These are phyloP conservation scores for Pharus latifolius DNA, from an alignment of 176 grass and related monocot genomes.

Conservation along the genomic window DNA sequence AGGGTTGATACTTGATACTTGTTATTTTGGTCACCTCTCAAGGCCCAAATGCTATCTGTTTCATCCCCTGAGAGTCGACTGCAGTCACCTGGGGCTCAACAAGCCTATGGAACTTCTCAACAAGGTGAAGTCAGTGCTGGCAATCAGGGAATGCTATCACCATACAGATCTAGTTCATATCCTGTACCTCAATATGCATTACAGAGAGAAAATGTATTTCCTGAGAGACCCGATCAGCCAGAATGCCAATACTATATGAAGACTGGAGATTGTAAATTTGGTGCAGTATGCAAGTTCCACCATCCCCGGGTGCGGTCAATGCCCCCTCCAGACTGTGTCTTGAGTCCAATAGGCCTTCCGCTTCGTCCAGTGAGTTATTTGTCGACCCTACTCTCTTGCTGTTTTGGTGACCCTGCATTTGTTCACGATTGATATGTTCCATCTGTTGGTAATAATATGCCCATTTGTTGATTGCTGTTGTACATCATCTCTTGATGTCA, in stretches of 20 bases:
- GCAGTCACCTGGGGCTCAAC: slow-evolving; percentile 50
- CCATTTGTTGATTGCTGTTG: background rate
- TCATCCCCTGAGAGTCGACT: slow-evolving; percentile 56
- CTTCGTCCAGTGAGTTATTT: slow-evolving; percentile 67
- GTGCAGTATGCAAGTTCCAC: slow-evolving; percentile 92
- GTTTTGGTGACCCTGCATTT: background rate
- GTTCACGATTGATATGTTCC: background rate
- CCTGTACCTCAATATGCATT: slow-evolving; percentile 53
- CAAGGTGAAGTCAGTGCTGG: slow-evolving; percentile 57
- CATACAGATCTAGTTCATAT: slow-evolving; percentile 44
- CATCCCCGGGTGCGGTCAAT: slow-evolving; percentile 73
- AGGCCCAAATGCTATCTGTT: slow-evolving; percentile 48
- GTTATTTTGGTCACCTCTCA: slow-evolving; percentile 20
- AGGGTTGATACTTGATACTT: slow-evolving; percentile 21
- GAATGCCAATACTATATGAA: slow-evolving; percentile 99
- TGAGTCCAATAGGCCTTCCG: slow-evolving; percentile 91
- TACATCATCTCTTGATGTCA: background rate
- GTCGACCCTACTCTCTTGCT: background rate
- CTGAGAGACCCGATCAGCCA: slow-evolving; percentile 92
- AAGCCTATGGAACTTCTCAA: slow-evolving; percentile 59
- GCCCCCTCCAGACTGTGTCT: slow-evolving; percentile 71
- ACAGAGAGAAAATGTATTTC: slow-evolving; percentile 82
- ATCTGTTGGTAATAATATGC: background rate
- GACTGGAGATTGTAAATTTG: slow-evolving; percentile 99
- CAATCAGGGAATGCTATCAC: slow-evolving; percentile 52